phyloP scores from a whole-genome alignment of 768 basidiomycete species.

The Nidularia pulvinata region DNA sequence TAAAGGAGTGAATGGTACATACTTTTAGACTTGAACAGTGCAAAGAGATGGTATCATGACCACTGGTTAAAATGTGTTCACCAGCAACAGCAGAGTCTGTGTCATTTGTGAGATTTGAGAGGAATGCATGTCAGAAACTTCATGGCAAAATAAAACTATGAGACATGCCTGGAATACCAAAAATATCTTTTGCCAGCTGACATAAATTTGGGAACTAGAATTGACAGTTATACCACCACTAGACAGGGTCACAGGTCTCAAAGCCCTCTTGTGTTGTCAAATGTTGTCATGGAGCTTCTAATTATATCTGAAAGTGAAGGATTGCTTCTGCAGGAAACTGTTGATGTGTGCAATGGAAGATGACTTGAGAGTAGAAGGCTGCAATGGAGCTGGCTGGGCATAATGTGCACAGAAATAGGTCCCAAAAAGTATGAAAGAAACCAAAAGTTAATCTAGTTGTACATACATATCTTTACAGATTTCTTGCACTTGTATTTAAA shows the following conservation, averaged over 20 bases:
- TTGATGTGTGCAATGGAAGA: background rate
- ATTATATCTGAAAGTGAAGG: background rate
- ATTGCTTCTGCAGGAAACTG: background rate
- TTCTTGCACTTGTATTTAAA: too few species aligned
- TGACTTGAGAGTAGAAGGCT: background rate
- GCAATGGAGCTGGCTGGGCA: too few species aligned
- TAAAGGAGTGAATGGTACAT: background rate
- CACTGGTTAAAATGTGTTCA: background rate
- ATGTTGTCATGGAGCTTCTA: background rate
- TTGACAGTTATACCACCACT: slow-evolving; percentile 13
- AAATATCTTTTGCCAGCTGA: slow-evolving; percentile 12
- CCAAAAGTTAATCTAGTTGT: too few species aligned
- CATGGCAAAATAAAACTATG: background rate
- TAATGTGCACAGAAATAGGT: too few species aligned
- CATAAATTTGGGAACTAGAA: slow-evolving; percentile 15
- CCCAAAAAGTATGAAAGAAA: too few species aligned
- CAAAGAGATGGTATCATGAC: background rate
- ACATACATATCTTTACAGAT: too few species aligned
- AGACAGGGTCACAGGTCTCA: slow-evolving; percentile 9
- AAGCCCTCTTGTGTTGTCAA: slow-evolving; percentile 6
- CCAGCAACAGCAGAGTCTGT: background rate
- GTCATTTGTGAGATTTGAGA: too few species aligned
- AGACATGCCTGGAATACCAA: slow-evolving; percentile 15
- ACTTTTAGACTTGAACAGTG: background rate
- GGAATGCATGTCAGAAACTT: background rate